Evolutionary conservation across 441 rosid species (phyloP), one percentile per base, ranked within the genome.

Genomic region (Adansonia madagascariensis): DNA sequence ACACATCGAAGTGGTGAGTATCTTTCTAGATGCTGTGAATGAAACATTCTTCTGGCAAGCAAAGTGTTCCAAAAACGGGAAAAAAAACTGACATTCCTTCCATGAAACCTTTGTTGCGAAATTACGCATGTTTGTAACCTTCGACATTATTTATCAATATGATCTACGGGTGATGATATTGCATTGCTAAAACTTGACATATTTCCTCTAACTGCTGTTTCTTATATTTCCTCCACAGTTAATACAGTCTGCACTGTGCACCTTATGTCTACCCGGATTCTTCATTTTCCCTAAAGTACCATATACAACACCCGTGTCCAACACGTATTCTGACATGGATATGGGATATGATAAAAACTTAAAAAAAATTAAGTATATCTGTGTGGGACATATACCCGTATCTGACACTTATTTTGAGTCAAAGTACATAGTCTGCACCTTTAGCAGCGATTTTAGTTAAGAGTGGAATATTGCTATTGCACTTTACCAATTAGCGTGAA

Each of bases 1-100:
- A 96, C 98, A 1, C 99, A 94, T 85, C 89, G 92, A 76, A 80
- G 77, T 76, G 88, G 99, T 95, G 77, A 83, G 80, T 68, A 75
- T 50, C 27, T 27, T 75, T 49, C 61, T 64, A 18, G 46, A 75
- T 35, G 31, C 39, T 65, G 49, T 46, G 59, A 39, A 20, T 18
- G 39, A 72, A 73, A 35, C 20, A 39, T 71, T 77, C 49, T 41
- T 73, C 8, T 41, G 24, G 35, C 31, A n/a, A 50, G 22, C 14
- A 70, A 2, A 31, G 57, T n/a, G n/a, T 53, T 55, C 17, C 47
- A 71, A 14, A 55, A 71, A 8, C 31, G 9, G 31, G 60, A 61
- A 22, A 24, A 41, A n/a, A 56, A 44, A 27, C 71, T 64, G 64
- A 4, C 68, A 39, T 70, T 12, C 46, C 69, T 12, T 64, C 9